These are phyloP conservation scores for Myxozyma monticola DNA, from an alignment of 805 yeast genomes.

Conservation along the genomic window DNA sequence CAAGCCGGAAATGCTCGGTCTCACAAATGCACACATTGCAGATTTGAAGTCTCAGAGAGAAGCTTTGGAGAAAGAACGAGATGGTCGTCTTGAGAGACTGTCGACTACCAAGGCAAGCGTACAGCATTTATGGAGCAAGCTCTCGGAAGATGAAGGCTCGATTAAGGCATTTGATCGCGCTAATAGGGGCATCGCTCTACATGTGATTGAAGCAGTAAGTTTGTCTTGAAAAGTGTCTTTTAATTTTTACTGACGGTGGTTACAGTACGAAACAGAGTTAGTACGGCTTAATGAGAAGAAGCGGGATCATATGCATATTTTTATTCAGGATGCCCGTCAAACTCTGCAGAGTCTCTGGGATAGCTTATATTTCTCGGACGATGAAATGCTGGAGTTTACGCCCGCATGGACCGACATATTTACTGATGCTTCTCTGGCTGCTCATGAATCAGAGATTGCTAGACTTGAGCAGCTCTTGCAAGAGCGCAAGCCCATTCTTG, in stretches of 20 bases:
- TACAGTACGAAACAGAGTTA: conserved; percentile 52
- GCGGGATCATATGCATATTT: conserved; percentile 62
- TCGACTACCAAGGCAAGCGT: conserved; percentile 45
- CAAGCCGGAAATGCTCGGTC: conserved; percentile 34
- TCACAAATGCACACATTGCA: conserved; percentile 37
- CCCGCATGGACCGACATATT: conserved; percentile 46
- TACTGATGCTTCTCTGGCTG: conserved; percentile 60
- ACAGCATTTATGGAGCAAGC: conserved; percentile 54
- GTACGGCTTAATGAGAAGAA: conserved; percentile 60
- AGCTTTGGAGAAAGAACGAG: conserved; percentile 42
- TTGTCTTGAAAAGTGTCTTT: background rate
- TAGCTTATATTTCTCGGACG: conserved; percentile 56
- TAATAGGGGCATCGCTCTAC: conserved; percentile 40
- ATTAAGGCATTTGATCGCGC: conserved; percentile 44
- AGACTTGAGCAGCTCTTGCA: conserved; percentile 52
- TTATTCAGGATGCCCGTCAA: conserved; percentile 61
- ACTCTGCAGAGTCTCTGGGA: conserved; percentile 66
- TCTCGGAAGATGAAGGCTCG: conserved; percentile 50
- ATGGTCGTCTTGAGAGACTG: conserved; percentile 37
- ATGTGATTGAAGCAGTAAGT: conserved; percentile 28
- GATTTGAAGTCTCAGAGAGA: conserved; percentile 27
- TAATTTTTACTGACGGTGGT: conserved; percentile 32
- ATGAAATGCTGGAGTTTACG: conserved; percentile 51
- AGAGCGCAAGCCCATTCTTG: conserved; percentile 55
- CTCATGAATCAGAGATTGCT: conserved; percentile 64